Percentiles rank a stretch among this genome's conserved stretches.
Conservation (phyloP, 192 early-diverging fungal genomes). For the Jimgerdemannia flammicorona region DNA sequence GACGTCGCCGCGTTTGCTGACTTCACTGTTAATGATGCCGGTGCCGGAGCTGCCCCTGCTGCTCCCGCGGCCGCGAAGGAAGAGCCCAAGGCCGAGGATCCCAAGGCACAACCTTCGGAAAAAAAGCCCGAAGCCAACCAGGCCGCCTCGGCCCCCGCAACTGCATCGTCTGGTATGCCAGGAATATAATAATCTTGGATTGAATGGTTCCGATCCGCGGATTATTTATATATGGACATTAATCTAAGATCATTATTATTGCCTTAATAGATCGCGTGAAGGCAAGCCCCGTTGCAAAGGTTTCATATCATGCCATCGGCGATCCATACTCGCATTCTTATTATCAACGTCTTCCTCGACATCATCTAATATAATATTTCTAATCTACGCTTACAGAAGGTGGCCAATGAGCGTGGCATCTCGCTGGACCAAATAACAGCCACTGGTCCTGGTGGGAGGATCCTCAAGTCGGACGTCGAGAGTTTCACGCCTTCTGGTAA, state of each 20-base stretch:
- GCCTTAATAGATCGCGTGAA: constrained; percentile 22
- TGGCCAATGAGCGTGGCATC: constrained; percentile 83
- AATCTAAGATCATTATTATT: too few relatives aligned
- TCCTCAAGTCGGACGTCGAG: constrained; percentile 90
- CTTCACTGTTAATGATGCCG: constrained; percentile 59
- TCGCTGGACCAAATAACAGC: constrained; percentile 74
- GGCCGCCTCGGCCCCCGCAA: constrained; percentile 12
- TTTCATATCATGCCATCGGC: constrained; percentile 9
- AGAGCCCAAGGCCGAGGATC: not conserved
- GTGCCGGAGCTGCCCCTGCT: constrained; percentile 31
- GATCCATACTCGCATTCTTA: too few relatives aligned
- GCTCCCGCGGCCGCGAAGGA: constrained; percentile 27
- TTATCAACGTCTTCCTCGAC: not conserved
- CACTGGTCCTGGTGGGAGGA: constrained; percentile 86
- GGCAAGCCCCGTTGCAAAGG: constrained; percentile 36
- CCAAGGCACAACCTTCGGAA: constrained; percentile 13
- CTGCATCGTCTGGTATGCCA: constrained; percentile 35
- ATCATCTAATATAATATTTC: constrained; percentile 3
- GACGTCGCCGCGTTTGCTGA: constrained; percentile 86
- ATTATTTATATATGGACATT: too few relatives aligned
- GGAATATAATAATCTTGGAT: too few relatives aligned
- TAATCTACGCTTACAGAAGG: constrained; percentile 39
- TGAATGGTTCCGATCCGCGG: too few relatives aligned
- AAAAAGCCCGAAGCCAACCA: constrained; percentile 23
- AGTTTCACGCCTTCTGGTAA: constrained; percentile 52